Base-by-base conservation (phyloP, 225 moss, liverwort and hornwort genomes). In the Climacium dendroides region DNA sequence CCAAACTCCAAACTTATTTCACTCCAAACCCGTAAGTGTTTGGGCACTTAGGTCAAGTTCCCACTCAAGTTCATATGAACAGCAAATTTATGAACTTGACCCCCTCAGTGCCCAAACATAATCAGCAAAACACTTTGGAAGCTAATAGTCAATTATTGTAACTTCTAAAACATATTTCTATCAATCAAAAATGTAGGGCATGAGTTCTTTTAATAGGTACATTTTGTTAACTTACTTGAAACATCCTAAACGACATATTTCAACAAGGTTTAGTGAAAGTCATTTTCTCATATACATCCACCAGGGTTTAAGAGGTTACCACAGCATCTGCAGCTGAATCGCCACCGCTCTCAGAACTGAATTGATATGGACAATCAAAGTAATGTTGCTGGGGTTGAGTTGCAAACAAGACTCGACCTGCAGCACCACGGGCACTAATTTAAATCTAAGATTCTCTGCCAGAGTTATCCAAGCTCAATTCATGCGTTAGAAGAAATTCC, bases 311-410 rank as follows among this genome's bases (percentile, higher is more conserved):
- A 77, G 39, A 71, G 23, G 62, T 57, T 94, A 98, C 97, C 85
- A 91, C 89, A 61, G 98, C 98, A 92, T 99, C 98, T 83, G 93
- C 91, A 85, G 97, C 96, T 84, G 97, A 95, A 78, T 99, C 95
- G n/a, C 96, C 98, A 84, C 93, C 70, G 71, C 43, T 69, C 74
- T 96, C 97, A n/a, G 96, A 97, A 90, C 98, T 99, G 77, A 99
- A 97, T 81, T 99, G 98, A 90, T 94, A 99, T 34, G 98, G 98
- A 87, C 98, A 99, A 91, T 99, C 98, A 85, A 99, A 99, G 85
- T 93, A 97, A 88, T 99, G 98, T 79, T 99, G 98, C 85, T 97
- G 98, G 84, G 98, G 98, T 78, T 89, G 84, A 65, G 97, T 96
- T 60, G 95, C 98, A 88, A 93, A 96, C 70, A 97, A 94, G 37